Evolutionary conservation across 257 asterid species (phyloP), one percentile per base, ranked within the genome.

Genomic region (Solanum ossicruentum): DNA sequence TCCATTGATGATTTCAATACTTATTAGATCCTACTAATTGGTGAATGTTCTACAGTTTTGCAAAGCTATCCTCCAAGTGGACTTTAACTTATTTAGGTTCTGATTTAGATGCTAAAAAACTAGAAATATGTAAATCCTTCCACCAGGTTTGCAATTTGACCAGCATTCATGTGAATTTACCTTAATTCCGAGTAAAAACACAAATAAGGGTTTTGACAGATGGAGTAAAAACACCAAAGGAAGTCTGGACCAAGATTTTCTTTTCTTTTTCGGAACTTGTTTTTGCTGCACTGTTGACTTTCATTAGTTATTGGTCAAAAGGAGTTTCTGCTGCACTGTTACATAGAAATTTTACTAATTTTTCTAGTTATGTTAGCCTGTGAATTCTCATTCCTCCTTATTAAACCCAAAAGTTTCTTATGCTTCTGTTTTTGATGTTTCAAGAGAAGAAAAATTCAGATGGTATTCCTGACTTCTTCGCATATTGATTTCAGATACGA

Each of bases 401-500:
- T 47, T 21, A 73, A 73, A 72, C 6, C 28, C 80, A 43, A 18
- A 51, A 26, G 26, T 78, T 78, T 78, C 49, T 49, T 78, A 78
- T 78, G 65, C 26, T 26, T 1, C 13, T 75, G 17, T 8, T 23
- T 15, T 77, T 78, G 5, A 78, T 52, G 63, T 51, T 52, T 52
- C 82, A 77, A 51, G 83, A 51, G 83, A 28, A 78, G 65, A 78
- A 77, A 51, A 51, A 32, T 26, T 78, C 83, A 36, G 21, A 54
- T 3, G 13, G 54, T 12, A 17, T 83, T 67, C 32, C 65, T 67
- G 69, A 83, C 56, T 67, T 67, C n/a, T 52, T 51, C 52, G 18
- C 69, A 83, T 69, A 73, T 32, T 51, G 17, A 61, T 66, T 84
- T 83, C 86, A 94, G 98, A 92, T 94, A 91, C 2, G 98, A 95